Conservation (phyloP, 2,329 filamentous ascomycete genomes). For the Orbilia oligospora region DNA sequence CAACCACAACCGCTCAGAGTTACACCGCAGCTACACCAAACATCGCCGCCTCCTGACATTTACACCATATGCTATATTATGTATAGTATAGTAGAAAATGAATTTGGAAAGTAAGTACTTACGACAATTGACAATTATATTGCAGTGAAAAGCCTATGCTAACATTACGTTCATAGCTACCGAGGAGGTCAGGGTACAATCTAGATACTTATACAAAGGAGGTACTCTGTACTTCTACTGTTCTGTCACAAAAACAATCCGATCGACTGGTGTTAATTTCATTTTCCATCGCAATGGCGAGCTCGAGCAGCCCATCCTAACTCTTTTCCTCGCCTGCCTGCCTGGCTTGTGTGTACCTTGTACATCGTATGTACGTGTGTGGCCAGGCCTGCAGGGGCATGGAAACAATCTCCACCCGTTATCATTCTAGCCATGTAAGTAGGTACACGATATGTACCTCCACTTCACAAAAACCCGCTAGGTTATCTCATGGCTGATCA, state of each 20-base stretch:
- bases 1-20: background rate
- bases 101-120: background rate
- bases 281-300: conserved; percentile 12
- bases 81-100: background rate
- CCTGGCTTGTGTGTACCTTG: too few relatives aligned
- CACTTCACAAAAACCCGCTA: background rate
- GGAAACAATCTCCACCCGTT: conserved; percentile 6
- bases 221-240: background rate
- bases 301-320: background rate
- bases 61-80: too few relatives aligned
- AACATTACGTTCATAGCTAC: background rate
- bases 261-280: background rate
- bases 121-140: background rate
- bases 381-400: conserved; percentile 3
- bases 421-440: background rate
- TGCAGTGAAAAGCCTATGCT: background rate
- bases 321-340: background rate
- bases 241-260: background rate
- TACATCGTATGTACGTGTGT: background rate
- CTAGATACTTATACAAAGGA: too few relatives aligned
- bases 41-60: background rate
- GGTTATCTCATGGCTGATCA: background rate
- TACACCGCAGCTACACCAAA: background rate
- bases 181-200: too few relatives aligned
- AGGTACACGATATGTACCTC: background rate